Evolutionary conservation across 2,329 filamentous ascomycete genomes (phyloP), one percentile per base, ranked within the genome.

Genomic region (Xylaria sp.): DNA sequence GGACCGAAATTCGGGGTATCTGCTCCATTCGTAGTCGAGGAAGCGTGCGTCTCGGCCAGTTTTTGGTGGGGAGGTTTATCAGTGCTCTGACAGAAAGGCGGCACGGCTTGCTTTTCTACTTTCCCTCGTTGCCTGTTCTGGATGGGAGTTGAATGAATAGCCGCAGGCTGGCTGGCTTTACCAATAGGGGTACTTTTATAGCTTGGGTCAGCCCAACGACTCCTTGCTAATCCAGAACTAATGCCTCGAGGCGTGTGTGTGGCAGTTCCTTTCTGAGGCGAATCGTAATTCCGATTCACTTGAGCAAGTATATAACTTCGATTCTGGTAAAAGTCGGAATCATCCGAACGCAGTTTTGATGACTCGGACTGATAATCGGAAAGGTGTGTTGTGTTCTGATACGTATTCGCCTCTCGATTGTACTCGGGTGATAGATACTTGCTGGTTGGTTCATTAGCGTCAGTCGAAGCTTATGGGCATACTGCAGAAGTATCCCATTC

Each of bases 161-260:
- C 4, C 19, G n/a, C 27, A 8, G 36, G 2, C 32, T 3, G 21
- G 12, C 19, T n/a, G 3, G 3, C 17, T 48, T 24, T 32, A 12
- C 14, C 4, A 17, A 27, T 12, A 1, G 55, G 39, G 14, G 61
- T 19, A 47, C 12, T 12, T 7, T 61, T 55, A 19, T 59, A 47
- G 17, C 12, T 47, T 50, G 30, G 30, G n/a, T 55, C 27, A 12
- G 61, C 61, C 67, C 64, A 69, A 5, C 65, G 55, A 34, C 59
- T 63, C 36, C 47, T 59, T 8, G 53, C 57, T 14, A 65, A 32
- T n/a, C 68, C 61, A 24, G 14, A 24, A 9, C 7, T 24, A 17
- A 54, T 19, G n/a, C 24, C 14, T 8, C 30, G n/a, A 7, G 59
- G 32, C n/a, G 12, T 34, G n/a, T 8, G 30, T 12, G 17, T 21